A percentile compares a stretch with the other conserved stretches of the same genome.
Evolutionary conservation across 805 yeast species (phyloP).

Genomic region (Candida gorgasii): DNA sequence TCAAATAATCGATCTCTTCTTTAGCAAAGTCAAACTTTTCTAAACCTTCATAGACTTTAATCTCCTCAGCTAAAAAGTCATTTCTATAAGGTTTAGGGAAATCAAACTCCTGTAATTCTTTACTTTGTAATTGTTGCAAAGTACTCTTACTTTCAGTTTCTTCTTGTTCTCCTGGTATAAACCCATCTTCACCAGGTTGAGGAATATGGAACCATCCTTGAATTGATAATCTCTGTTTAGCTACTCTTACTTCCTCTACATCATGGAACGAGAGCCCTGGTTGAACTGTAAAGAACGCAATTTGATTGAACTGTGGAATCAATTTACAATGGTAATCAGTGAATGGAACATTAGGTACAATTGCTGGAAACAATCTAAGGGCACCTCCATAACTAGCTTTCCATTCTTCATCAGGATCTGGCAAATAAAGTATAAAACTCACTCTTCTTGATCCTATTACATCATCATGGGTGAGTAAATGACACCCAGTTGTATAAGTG

Average conservation of each 20-base stretch:
- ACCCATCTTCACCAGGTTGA: constrained; percentile 88
- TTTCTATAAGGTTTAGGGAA: constrained; percentile 67
- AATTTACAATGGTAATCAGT: constrained; percentile 69
- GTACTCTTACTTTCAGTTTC: constrained; percentile 73
- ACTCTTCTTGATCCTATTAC: constrained; percentile 95
- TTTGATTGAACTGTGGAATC: constrained; percentile 93
- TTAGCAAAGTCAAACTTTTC: constrained; percentile 11
- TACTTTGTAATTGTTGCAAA: constrained; percentile 74
- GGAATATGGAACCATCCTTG: constrained; percentile 99
- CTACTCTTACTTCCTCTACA: constrained; percentile 94
- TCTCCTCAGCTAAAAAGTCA: constrained; percentile 41
- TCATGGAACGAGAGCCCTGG: constrained; percentile 98
- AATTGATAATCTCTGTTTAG: constrained; percentile 85
- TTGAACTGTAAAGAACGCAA: constrained; percentile 92
- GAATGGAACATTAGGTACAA: constrained; percentile 86
- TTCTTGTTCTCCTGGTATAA: constrained; percentile 77
- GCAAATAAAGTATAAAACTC: constrained; percentile 87
- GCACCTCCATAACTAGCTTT: constrained; percentile 93
- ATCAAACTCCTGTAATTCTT: constrained; percentile 75
- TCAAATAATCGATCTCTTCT: constrained; percentile 51
- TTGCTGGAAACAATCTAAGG: constrained; percentile 78
- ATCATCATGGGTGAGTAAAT: constrained; percentile 92
- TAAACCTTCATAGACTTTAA: constrained; percentile 29
- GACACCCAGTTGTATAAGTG: constrained; percentile 91
- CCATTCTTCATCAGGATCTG: constrained; percentile 91